phyloP scores from a whole-genome alignment of 2,329 filamentous ascomycete genomes.

The Amylocarpus encephaloides region DNA sequence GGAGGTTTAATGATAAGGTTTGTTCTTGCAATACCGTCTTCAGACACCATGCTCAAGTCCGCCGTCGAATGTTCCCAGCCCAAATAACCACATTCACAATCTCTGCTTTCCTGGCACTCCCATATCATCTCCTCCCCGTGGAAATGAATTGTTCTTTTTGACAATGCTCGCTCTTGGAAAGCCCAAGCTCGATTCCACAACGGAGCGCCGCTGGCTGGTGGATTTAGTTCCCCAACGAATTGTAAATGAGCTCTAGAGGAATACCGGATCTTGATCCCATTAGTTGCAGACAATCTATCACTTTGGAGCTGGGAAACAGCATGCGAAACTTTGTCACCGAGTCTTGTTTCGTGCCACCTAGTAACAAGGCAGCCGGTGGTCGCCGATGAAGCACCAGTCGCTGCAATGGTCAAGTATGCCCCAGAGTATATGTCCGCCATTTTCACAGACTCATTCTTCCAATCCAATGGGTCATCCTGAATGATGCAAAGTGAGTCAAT shows the following conservation, averaged over 20 bases:
- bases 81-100: neutral
- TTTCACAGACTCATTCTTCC: neutral
- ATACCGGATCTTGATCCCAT: too few relatives aligned
- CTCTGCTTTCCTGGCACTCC: neutral
- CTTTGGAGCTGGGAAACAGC: too few relatives aligned
- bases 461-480: conserved; percentile 5
- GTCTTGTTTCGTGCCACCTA: neutral
- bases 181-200: neutral
- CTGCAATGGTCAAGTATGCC: neutral
- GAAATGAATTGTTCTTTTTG: neutral
- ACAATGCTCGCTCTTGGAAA: neutral
- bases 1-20: too few relatives aligned
- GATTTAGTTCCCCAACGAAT: neutral
- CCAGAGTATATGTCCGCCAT: neutral
- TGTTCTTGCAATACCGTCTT: too few relatives aligned
- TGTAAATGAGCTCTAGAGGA: too few relatives aligned
- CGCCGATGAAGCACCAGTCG: neutral
- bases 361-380: neutral
- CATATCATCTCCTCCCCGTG: neutral
- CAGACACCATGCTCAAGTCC: too few relatives aligned
- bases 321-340: too few relatives aligned
- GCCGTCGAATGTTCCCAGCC: too few relatives aligned
- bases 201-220: neutral
- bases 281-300: too few relatives aligned
- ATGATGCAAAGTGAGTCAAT: conserved; percentile 19